These are phyloP conservation scores for Talaromyces trachyspermus DNA, from an alignment of 495 filamentous ascomycete species.

Conservation along the genomic window DNA sequence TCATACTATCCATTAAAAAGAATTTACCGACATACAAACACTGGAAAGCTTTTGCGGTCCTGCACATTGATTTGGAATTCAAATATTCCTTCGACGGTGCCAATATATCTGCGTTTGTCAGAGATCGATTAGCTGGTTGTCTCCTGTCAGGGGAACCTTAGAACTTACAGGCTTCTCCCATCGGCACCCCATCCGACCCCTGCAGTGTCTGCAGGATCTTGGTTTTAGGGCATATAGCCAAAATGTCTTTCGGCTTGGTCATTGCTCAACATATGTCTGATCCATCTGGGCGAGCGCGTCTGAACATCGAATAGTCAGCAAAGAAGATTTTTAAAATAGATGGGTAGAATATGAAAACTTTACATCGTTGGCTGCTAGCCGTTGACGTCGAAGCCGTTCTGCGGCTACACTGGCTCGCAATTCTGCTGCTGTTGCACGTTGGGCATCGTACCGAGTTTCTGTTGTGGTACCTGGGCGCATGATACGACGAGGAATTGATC, in stretches of 20 bases:
- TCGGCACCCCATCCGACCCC: conserved; percentile 65
- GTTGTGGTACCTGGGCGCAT: conserved; percentile 21
- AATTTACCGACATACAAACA: conserved; percentile 48
- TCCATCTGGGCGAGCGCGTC: conserved; percentile 36
- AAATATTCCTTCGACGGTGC: conserved; percentile 67
- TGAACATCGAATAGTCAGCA: conserved; percentile 25
- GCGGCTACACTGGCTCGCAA: conserved; percentile 34
- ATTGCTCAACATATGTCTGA: conserved; percentile 32
- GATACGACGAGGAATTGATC: conserved; percentile 23
- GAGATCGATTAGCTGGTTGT: not conserved
- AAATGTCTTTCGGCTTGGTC: conserved; percentile 30
- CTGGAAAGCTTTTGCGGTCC: conserved; percentile 59
- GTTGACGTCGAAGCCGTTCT: conserved; percentile 36
- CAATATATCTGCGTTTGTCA: conserved; percentile 56
- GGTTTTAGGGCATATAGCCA: conserved; percentile 25
- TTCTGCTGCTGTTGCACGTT: conserved; percentile 26
- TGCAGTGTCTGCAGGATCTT: conserved; percentile 46
- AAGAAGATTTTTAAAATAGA: not conserved
- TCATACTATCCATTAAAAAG: no score
- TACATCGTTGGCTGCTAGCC: conserved; percentile 32
- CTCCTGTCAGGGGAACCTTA: not conserved
- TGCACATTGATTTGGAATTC: conserved; percentile 61
- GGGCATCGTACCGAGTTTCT: conserved; percentile 23
- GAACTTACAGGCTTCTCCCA: conserved; percentile 62
- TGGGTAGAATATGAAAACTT: not conserved